Conservation (phyloP, 1,284 basidiomycete genomes). For the Irpex sp. region DNA sequence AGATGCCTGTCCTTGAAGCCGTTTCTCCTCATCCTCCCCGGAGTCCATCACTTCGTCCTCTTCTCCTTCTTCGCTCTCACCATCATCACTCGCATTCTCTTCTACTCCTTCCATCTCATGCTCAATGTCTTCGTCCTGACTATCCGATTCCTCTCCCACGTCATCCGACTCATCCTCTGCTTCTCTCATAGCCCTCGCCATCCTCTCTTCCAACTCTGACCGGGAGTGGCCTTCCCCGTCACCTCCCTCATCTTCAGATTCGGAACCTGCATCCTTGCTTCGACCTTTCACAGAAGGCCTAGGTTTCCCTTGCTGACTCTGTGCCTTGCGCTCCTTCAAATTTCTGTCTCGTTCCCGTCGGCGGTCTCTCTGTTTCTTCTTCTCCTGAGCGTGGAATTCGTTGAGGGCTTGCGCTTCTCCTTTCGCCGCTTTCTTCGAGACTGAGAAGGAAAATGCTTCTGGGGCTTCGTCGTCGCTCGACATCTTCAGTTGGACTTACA, state of each 20-base stretch:
- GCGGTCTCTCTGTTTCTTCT: slow-evolving; percentile 27
- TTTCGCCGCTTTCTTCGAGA: slow-evolving; percentile 25
- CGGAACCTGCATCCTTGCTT: slow-evolving; percentile 4
- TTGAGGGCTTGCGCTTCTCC: slow-evolving; percentile 21
- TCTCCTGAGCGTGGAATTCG: slow-evolving; percentile 23
- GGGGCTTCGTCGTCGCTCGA: slow-evolving; percentile 25
- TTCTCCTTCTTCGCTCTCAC: slow-evolving; percentile 56
- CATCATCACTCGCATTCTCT: slow-evolving; percentile 16
- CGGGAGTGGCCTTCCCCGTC: slow-evolving; percentile 5
- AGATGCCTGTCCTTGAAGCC: slow-evolving; percentile 8
- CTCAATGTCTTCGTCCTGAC: slow-evolving; percentile 8
- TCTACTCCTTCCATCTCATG: slow-evolving; percentile 13
- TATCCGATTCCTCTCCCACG: slow-evolving; percentile 6
- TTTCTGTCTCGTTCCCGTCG: slow-evolving; percentile 25
- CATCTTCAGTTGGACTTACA: neutral
- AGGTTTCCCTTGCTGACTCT: slow-evolving; percentile 7
- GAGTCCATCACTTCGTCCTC: slow-evolving; percentile 6
- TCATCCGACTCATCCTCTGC: slow-evolving; percentile 23
- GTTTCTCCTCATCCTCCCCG: slow-evolving; percentile 4
- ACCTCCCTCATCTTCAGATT: slow-evolving; percentile 5
- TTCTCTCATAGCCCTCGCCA: slow-evolving; percentile 31
- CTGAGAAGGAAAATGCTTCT: slow-evolving; percentile 28
- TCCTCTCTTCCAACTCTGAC: slow-evolving; percentile 25
- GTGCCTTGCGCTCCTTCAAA: slow-evolving; percentile 26
- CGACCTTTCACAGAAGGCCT: slow-evolving; percentile 9